Base-by-base conservation (phyloP, 805 yeast species). In the Saccharomycopsis sp. region DNA sequence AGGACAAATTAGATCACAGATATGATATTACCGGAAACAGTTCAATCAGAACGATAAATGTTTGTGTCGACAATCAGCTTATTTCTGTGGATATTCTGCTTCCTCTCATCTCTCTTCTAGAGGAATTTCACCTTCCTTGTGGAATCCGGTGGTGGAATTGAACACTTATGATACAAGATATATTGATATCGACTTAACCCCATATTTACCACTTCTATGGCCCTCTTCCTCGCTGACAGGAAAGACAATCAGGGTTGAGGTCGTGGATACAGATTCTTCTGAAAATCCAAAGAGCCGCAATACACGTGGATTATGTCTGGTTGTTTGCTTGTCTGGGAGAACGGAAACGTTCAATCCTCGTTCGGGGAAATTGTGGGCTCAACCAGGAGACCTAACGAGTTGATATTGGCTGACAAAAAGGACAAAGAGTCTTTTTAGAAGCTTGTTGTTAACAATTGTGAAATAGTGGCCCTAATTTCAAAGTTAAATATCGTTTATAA, bases 91-190 rank as follows among this genome's bases (percentile, higher is more conserved):
- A 79, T 29, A 74, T 83, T 24, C 96, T 96, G 1, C 82, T 80
- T 63, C 92, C 93, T 1, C 81, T 84, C 5, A 78, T n/a, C n/a
- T 90, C 15, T 90, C 77, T 72, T 83, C 96, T 1, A 96, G 96
- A 3, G 96, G 96, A 1, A 72, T 84, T 38, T 80, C 91, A 1
- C 96, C 97, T 1, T 77, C 85, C 2, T 72, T 89, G 53, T 90
- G 97, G 97, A 77, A 79, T 54, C 89, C 96, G 2, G 81, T 87
- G 61, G 96, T 89, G 3, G 84, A 89, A 1, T 77, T 80, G 19
- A 79, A 83, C 59, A 85, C 96, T 0, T 88, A 84, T 71, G 96
- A 90, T 68, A 73, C 89, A 34, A 83, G 82, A 17, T 78, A 86
- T n/a, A 75, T 86, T 63, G 85, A 83, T 58, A 68, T 90, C 53